Base-by-base conservation (phyloP, 75 land plant species). In the Isoetes taiwanensis region DNA sequence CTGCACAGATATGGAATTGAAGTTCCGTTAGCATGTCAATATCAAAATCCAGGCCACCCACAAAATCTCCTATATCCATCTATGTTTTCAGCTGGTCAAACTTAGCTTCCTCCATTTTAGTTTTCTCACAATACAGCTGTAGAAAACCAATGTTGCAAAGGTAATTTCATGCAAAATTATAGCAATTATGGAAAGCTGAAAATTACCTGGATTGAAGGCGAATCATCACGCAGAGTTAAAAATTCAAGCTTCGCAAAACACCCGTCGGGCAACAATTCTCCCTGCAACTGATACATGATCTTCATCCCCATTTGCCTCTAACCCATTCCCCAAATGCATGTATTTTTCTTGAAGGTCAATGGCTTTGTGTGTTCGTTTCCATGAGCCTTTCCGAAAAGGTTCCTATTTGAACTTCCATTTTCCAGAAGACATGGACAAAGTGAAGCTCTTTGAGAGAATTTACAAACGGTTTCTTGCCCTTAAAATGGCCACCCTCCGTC, bases 121-220 rank as follows among this genome's bases (percentile, higher is more conserved):
- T 80, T 59, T 84, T 90, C 52, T 90, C 96, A 59, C 85, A 90
- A 64, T 90, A 90, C 60, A 90, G 80, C 96, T 89, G 71, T 28
- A 58, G 40, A 56, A 64, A 17, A 10, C 23, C 63, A 42, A 61
- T 39, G 2, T 3, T 56, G 29, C 3, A 29, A 29, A 11, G 17
- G 2, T 29, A 16, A 34, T 54, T 1, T 43, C n/a, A 11, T 43
- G 39, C 26, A 59, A 39, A 28, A 2, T 0, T 10, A 30, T 6
- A 17, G 24, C 52, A 30, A 17, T 14, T 9, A 37, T 2, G 39
- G 59, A 17, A 25, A 43, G 24, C 11, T 20, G 11, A 43, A 34
- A 23, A 54, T 33, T 2, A 88, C 95, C 95, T 89, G 96, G 50
- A 89, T 79, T 28, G 75, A 69, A 34, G 83, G 77, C 0, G 96